phyloP scores from a whole-genome alignment of 2,329 filamentous ascomycete genomes.

The Sclerotinia minor region DNA sequence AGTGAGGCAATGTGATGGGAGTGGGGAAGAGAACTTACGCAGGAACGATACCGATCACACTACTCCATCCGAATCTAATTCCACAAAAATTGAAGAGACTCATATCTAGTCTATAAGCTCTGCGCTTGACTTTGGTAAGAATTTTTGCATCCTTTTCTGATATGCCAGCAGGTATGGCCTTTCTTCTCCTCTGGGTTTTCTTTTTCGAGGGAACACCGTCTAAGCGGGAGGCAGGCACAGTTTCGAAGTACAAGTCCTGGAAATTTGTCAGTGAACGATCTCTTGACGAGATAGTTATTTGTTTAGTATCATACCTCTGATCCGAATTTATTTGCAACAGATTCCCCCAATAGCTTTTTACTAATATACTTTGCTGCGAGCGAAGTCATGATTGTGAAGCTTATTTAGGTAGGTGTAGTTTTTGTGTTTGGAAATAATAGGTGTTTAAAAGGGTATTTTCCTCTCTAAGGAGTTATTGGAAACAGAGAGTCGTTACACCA shows the following conservation, averaged over 20 bases:
- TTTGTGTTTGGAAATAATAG: background rate
- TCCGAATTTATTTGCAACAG: conserved; percentile 58
- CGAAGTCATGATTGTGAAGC: conserved; percentile 50
- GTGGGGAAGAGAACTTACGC: conserved; percentile 56
- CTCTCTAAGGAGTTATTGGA: conserved; percentile 7
- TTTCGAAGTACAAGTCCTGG: conserved; percentile 89
- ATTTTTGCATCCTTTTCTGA: conserved; percentile 79
- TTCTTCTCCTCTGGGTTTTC: conserved; percentile 81
- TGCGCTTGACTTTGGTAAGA: conserved; percentile 80
- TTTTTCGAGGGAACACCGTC: conserved; percentile 60
- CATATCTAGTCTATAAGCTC: conserved; percentile 84
- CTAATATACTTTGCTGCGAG: conserved; percentile 55
- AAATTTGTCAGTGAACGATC: conserved; percentile 23
- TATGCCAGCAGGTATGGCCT: conserved; percentile 79
- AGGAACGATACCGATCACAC: conserved; percentile 81
- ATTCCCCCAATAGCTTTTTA: conserved; percentile 59
- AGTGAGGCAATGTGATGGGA: conserved; percentile 26
- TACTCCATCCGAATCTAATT: conserved; percentile 84
- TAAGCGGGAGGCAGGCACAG: conserved; percentile 71
- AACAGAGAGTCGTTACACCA: background rate
- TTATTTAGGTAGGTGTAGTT: background rate
- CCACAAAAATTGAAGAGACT: conserved; percentile 79
- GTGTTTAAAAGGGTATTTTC: background rate
- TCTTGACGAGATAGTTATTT: conserved; percentile 20
- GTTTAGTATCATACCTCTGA: conserved; percentile 49